Evolutionary conservation across 2,329 filamentous ascomycete species (phyloP), one percentile per base, ranked within the genome.

Genomic region (Diplodia scrobiculata): DNA sequence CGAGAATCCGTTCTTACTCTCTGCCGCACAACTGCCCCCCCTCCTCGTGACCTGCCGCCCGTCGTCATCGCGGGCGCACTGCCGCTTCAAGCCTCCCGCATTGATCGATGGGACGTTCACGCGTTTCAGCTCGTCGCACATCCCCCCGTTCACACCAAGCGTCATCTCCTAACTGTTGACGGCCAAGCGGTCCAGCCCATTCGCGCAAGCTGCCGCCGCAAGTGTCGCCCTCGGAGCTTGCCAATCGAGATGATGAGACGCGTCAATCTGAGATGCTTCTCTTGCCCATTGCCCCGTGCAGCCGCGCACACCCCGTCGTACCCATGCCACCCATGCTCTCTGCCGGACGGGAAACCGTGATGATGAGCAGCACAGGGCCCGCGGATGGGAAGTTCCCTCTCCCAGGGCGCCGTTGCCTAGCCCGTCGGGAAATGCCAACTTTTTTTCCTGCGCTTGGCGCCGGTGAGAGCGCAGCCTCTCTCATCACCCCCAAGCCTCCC

Each of bases 181-280:
- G 29, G 21, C 36, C 7, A 41, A 7, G 36, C 34, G 54, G 34
- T 13, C n/a, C 14, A 19, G 34, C 54, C 10, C 54, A 13, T 32
- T 32, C 29, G 29, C 7, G 6, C 29, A 9, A 32, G 29, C 29
- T 21, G 54, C 38, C 32, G 25, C 41, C 54, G 19, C 48, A 51
- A 27, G 19, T 51, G 48, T 29, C 29, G 51, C 51, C 29, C 54
- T 48, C 55, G 55, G 55, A 14, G 38, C 55, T 60, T 45, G 48
- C 55, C 55, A 60, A 60, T 60, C 55, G 55, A 60, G 55, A 60
- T 60, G 55, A 41, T 47, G 55, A 32, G 55, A 60, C 55, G 55
- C 34, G 55, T 32, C 34, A 60, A 60, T 60, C 55, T 60, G 55
- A 60, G 55, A 60, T 58, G 53, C 53, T 41, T 58, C 34, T 54